A percentile compares a stretch with the other conserved stretches of the same genome.
These are phyloP conservation scores for Aspergillus saccharolyticus DNA, from an alignment of 495 filamentous ascomycete species.

Conservation along the genomic window DNA sequence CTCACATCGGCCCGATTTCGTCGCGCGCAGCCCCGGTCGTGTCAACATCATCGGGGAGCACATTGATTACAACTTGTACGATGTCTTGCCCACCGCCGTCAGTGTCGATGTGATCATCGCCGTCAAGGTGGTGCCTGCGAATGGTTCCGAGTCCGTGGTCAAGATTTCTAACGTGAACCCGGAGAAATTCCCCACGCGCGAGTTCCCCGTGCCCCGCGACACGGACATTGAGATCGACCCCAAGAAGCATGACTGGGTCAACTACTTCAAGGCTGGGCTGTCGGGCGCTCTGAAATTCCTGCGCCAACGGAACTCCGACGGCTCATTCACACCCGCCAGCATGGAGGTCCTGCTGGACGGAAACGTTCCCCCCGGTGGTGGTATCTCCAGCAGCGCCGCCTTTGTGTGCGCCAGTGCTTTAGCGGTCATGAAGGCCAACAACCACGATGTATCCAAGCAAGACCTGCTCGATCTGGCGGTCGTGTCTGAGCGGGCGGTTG, in stretches of 20 bases:
- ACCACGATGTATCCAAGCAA: conserved; percentile 79
- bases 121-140: conserved; percentile 55
- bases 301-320: conserved; percentile 54
- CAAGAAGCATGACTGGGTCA: conserved; percentile 87
- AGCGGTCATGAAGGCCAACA: conserved; percentile 82
- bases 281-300: conserved; percentile 75
- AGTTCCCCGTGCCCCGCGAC: conserved; percentile 66
- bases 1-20: conserved; percentile 67
- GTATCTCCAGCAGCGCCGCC: conserved; percentile 88
- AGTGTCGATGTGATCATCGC: conserved; percentile 86
- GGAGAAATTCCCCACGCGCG: conserved; percentile 66
- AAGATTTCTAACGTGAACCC: conserved; percentile 74
- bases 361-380: conserved; percentile 85
- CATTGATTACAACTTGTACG: conserved; percentile 97
- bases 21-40: conserved; percentile 84
- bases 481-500: conserved; percentile 88
- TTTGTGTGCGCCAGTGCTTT: conserved; percentile 89
- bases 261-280: conserved; percentile 94
- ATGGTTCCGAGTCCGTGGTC: conserved; percentile 42
- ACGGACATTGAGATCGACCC: conserved; percentile 75
- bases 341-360: conserved; percentile 91
- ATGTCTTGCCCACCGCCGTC: conserved; percentile 92
- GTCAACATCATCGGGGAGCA: conserved; percentile 99
- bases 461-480: conserved; percentile 86
- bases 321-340: conserved; percentile 58